phyloP scores from a whole-genome alignment of 441 rosid genomes.

The Daphne laureola region DNA sequence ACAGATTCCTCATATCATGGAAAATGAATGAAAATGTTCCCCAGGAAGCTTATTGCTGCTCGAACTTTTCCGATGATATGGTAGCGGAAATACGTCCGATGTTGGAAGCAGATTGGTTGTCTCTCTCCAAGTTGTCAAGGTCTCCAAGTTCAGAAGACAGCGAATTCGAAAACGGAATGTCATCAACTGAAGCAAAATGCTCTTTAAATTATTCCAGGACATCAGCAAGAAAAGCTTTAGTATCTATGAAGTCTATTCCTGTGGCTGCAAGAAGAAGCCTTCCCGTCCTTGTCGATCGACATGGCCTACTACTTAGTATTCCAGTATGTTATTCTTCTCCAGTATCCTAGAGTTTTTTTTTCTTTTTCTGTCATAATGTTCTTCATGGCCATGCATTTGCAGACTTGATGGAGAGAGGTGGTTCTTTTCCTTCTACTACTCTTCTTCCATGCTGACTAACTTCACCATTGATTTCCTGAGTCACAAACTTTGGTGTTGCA shows the following conservation, averaged over 20 bases:
- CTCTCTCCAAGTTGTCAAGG: constrained; percentile 57
- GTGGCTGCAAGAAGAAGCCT: constrained; percentile 75
- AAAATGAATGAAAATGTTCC: constrained; percentile 21
- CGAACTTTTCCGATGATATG: constrained; percentile 20
- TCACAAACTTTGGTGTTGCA: constrained; percentile 21
- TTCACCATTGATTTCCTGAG: not conserved
- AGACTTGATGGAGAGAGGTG: not conserved
- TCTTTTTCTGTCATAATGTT: too few relatives aligned
- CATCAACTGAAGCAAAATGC: constrained; percentile 3
- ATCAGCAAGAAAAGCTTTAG: constrained; percentile 48
- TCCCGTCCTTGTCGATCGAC: constrained; percentile 53
- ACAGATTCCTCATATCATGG: constrained; percentile 70
- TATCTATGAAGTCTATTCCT: constrained; percentile 52
- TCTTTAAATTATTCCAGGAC: constrained; percentile 27
- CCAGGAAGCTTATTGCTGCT: constrained; percentile 15
- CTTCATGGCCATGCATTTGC: too few relatives aligned
- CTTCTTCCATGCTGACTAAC: not conserved
- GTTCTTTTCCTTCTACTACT: not conserved
- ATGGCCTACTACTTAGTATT: constrained; percentile 52
- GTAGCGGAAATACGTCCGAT: constrained; percentile 51
- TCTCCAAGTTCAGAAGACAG: constrained; percentile 19
- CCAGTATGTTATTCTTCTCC: constrained; percentile 47
- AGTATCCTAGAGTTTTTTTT: too few relatives aligned
- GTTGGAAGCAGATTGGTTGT: constrained; percentile 78
- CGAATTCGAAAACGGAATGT: constrained; percentile 13